phyloP scores from a whole-genome alignment of 306 rosid species.

The Pyrus pyrifolia region DNA sequence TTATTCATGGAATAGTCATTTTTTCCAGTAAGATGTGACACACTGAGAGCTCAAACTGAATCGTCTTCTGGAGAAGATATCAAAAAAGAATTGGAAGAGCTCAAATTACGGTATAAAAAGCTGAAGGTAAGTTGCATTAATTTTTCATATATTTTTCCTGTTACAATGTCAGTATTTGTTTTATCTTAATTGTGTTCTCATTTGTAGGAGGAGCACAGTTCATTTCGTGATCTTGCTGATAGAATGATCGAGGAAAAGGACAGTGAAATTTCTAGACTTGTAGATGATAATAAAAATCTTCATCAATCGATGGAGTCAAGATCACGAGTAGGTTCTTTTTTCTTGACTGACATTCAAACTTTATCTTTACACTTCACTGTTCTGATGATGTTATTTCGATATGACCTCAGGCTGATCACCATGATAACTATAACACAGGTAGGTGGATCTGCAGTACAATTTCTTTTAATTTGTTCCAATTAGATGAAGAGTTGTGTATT shows the following conservation, averaged over 20 bases:
- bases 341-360: not conserved
- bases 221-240: slow-evolving; percentile 91
- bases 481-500: slow-evolving; percentile 6
- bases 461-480: slow-evolving; percentile 3
- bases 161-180: slow-evolving; percentile 3
- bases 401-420: slow-evolving; percentile 54
- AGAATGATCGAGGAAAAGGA: slow-evolving; percentile 91
- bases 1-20: slow-evolving; percentile 11
- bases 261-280: slow-evolving; percentile 71
- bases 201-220: slow-evolving; percentile 74
- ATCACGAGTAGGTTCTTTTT: slow-evolving; percentile 43
- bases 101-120: slow-evolving; percentile 57
- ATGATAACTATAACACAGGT: slow-evolving; percentile 57
- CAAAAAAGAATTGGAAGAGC: slow-evolving; percentile 77
- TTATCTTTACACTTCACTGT: slow-evolving; percentile 13
- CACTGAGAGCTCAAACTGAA: slow-evolving; percentile 74
- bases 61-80: slow-evolving; percentile 50
- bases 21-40: slow-evolving; percentile 82
- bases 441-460: slow-evolving; percentile 20
- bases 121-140: slow-evolving; percentile 54
- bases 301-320: slow-evolving; percentile 69
- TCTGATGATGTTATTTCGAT: not conserved
- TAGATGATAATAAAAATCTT: slow-evolving; percentile 71
- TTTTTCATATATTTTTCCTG: slow-evolving; percentile 13
- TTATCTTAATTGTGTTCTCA: slow-evolving; percentile 25